Base-by-base conservation (phyloP, 2,329 filamentous ascomycete genomes). In the Thelonectria rubi region DNA sequence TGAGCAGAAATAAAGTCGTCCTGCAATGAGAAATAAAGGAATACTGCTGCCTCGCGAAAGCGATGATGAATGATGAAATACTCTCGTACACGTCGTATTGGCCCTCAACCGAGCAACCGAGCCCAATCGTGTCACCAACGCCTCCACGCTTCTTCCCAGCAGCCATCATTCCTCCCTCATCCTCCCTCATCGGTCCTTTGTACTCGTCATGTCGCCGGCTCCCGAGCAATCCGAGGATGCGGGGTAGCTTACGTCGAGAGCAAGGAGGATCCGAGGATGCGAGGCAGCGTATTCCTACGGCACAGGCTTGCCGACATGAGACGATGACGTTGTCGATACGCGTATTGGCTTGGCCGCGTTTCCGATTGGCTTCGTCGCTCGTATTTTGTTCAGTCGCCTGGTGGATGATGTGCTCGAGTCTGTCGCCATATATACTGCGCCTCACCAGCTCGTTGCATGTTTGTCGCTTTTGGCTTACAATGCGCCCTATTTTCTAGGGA, bases 401-500 rank as follows among this genome's bases (percentile, higher is more conserved):
- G 32, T 14, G 21, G 43, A 37, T 55, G 53, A 55, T 55, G 53
- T 48, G 32, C 30, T 55, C 43, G 53, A 55, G 43, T 21, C 18
- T 15, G 18, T 7, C 17, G 15, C 32, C 32, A n/a, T 32, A 37
- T 32, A 18, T 40, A 40, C 17, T 17, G 30, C 34, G 32, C n/a
- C 20, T 26, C 15, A 14, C 32, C 8, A 24, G 14, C 32, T 37
- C n/a, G 17, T 14, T n/a, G 52, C 7, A 17, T 24, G n/a, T 21
- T 18, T 45, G 10, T 8, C 17, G 9, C 24, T 20, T 14, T 12
- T 2, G 18, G 12, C 12, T 42, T 20, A 42, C n/a, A 17, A 42
- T 42, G n/a, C 9, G 39, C 2, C 9, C 17, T 17, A 17, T 30
- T 24, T 37, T 37, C 34, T 39, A 46, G 32, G n/a, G 40, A 55